These are phyloP conservation scores for Jimgerdemannia lactiflua DNA, from an alignment of 192 early-diverging fungal species.

Conservation along the genomic window DNA sequence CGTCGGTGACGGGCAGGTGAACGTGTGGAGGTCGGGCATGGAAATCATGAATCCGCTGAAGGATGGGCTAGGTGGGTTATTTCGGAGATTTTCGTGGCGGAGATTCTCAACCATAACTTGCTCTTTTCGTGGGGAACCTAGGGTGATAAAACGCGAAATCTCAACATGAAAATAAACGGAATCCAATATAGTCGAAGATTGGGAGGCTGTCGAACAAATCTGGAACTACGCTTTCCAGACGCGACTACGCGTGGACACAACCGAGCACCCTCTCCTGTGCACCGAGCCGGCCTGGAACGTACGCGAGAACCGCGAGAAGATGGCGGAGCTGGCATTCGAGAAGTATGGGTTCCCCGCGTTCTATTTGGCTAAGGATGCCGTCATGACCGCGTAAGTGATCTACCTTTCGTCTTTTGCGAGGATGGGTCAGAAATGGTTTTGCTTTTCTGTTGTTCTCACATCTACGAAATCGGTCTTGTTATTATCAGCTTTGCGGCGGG, in stretches of 20 bases:
- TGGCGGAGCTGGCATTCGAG: slow-evolving; percentile 95
- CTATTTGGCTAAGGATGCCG: slow-evolving; percentile 88
- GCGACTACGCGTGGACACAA: slow-evolving; percentile 67
- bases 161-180: slow-evolving; percentile 5
- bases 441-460: slow-evolving; percentile 4
- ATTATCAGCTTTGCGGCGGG: slow-evolving; percentile 81
- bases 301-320: slow-evolving; percentile 76
- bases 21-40: slow-evolving; percentile 72
- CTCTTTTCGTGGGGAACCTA: no score
- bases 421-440: background rate
- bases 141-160: background rate
- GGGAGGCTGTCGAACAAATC: slow-evolving; percentile 90
- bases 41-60: slow-evolving; percentile 81
- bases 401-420: slow-evolving; percentile 3
- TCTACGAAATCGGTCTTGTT: background rate
- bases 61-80: slow-evolving; percentile 73
- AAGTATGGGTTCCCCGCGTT: slow-evolving; percentile 90
- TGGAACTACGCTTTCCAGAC: slow-evolving; percentile 84
- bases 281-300: slow-evolving; percentile 94
- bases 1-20: slow-evolving; percentile 68
- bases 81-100: no score
- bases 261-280: slow-evolving; percentile 89
- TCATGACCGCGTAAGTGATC: slow-evolving; percentile 78
- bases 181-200: slow-evolving; percentile 72
- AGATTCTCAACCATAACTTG: no score